Evolutionary conservation across 2,329 filamentous ascomycete genomes (phyloP).

Genomic region (Penicillium sp.): DNA sequence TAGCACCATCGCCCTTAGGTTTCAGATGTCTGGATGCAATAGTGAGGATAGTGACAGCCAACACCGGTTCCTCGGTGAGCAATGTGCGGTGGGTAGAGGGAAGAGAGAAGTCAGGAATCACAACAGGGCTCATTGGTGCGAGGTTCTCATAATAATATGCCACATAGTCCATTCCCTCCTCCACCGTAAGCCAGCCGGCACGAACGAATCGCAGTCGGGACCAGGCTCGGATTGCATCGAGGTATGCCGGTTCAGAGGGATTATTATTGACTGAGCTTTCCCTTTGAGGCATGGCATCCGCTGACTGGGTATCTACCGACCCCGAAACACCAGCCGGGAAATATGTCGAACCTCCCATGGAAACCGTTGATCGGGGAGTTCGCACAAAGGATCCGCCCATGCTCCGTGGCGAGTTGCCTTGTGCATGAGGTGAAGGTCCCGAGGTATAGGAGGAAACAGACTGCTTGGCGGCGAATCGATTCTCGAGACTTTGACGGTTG

Average conservation of each 20-base stretch:
- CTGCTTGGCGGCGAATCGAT: conserved; percentile 40
- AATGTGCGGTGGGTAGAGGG: conserved; percentile 75
- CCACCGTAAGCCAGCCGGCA: conserved; percentile 91
- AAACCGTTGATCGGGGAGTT: conserved; percentile 42
- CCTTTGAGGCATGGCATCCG: conserved; percentile 27
- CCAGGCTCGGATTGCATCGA: conserved; percentile 81
- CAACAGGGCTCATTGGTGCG: conserved; percentile 88
- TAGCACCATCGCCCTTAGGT: conserved; percentile 72
- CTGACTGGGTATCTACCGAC: conserved; percentile 27
- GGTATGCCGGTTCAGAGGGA: conserved; percentile 38
- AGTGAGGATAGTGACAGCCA: conserved; percentile 85
- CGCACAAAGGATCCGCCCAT: conserved; percentile 35
- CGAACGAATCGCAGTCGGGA: conserved; percentile 89
- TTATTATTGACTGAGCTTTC: conserved; percentile 25
- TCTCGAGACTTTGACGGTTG: conserved; percentile 48
- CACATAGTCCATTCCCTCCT: conserved; percentile 89
- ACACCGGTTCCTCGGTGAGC: conserved; percentile 84
- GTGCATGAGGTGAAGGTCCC: conserved; percentile 36
- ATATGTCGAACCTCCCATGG: conserved; percentile 46
- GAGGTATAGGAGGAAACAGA: conserved; percentile 41
- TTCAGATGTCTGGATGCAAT: conserved; percentile 84
- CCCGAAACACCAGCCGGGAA: conserved; percentile 41
- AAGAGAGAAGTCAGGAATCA: conserved; percentile 81
- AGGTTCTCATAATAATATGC: conserved; percentile 93
- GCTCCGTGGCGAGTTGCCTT: conserved; percentile 36